A percentile compares a stretch with the other conserved stretches of the same genome.
These are phyloP conservation scores for Neurospora sp. DNA, from an alignment of 495 filamentous ascomycete genomes.

Conservation along the genomic window DNA sequence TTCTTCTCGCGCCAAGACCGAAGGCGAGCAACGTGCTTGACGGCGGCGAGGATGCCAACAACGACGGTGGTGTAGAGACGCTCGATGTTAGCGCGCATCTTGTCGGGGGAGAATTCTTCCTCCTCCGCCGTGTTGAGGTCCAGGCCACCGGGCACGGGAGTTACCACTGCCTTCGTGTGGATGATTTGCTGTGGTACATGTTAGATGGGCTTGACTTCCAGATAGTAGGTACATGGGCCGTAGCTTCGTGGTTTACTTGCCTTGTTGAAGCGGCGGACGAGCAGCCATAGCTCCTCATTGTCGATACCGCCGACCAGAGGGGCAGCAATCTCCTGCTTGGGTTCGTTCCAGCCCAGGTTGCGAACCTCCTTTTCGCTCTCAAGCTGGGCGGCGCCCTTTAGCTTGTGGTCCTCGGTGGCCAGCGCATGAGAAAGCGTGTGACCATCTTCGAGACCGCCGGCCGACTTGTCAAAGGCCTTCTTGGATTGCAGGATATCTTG, in stretches of 20 bases:
- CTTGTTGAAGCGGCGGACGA: constrained; percentile 79
- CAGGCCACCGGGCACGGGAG: constrained; percentile 43
- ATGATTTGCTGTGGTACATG: constrained; percentile 61
- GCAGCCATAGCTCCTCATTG: constrained; percentile 80
- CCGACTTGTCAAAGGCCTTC: constrained; percentile 11
- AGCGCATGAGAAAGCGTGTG: constrained; percentile 29
- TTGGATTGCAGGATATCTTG: constrained; percentile 13
- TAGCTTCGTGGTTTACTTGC: constrained; percentile 24
- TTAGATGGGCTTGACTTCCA: not conserved
- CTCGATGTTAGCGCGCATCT: constrained; percentile 71
- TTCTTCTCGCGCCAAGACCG: constrained; percentile 70
- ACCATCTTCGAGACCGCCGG: constrained; percentile 13
- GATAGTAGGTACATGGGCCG: too few species aligned
- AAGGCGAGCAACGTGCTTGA: constrained; percentile 65
- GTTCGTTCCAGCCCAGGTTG: constrained; percentile 68
- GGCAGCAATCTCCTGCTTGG: constrained; percentile 43
- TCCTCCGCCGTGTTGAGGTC: constrained; percentile 74
- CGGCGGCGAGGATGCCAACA: constrained; percentile 53
- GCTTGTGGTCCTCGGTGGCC: constrained; percentile 21
- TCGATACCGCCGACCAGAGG: constrained; percentile 61
- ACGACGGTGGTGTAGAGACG: constrained; percentile 76
- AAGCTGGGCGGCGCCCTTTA: constrained; percentile 26
- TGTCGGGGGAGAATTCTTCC: constrained; percentile 81
- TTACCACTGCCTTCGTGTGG: constrained; percentile 61
- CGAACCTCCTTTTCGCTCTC: constrained; percentile 38